phyloP scores from a whole-genome alignment of 805 yeast genomes.

The Jamesozyma jinghongensis region DNA sequence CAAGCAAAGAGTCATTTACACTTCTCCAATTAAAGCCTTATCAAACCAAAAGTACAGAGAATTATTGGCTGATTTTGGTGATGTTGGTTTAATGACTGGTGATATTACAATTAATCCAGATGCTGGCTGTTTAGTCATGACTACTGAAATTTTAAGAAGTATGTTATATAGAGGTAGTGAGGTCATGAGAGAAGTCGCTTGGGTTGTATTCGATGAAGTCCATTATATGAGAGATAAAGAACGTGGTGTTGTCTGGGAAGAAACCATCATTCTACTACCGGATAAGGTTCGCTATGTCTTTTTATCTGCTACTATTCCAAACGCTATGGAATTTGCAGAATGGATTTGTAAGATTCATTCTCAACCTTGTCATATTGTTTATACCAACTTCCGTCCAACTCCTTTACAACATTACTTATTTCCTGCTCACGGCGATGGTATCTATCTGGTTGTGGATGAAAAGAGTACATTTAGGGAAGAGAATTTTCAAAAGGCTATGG shows the following conservation, averaged over 20 bases:
- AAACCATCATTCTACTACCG: conserved; percentile 88
- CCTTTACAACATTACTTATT: conserved; percentile 95
- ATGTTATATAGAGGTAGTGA: conserved; percentile 98
- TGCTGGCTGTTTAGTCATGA: conserved; percentile 97
- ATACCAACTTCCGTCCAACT: conserved; percentile 97
- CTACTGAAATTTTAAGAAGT: conserved; percentile 93
- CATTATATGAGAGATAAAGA: conserved; percentile 98
- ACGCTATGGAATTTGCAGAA: conserved; percentile 96
- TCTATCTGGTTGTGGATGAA: conserved; percentile 94
- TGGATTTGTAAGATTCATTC: conserved; percentile 94
- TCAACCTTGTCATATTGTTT: conserved; percentile 98
- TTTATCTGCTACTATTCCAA: conserved; percentile 93
- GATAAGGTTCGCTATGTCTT: conserved; percentile 93
- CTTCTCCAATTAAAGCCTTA: conserved; percentile 91
- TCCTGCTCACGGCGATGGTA: conserved; percentile 99
- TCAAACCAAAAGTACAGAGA: conserved; percentile 94
- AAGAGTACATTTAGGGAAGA: conserved; percentile 94
- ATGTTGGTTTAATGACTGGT: conserved; percentile 98
- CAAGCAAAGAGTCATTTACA: conserved; percentile 88
- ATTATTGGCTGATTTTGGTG: conserved; percentile 84
- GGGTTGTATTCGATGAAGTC: conserved; percentile 97
- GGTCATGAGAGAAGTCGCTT: conserved; percentile 96
- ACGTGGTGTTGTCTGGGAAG: conserved; percentile 99
- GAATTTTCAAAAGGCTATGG: conserved; percentile 97
- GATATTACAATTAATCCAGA: conserved; percentile 98